A percentile compares a stretch with the other conserved stretches of the same genome.
Evolutionary conservation across 116 monocot genomes (phyloP).

Genomic region (Iris pallida): DNA sequence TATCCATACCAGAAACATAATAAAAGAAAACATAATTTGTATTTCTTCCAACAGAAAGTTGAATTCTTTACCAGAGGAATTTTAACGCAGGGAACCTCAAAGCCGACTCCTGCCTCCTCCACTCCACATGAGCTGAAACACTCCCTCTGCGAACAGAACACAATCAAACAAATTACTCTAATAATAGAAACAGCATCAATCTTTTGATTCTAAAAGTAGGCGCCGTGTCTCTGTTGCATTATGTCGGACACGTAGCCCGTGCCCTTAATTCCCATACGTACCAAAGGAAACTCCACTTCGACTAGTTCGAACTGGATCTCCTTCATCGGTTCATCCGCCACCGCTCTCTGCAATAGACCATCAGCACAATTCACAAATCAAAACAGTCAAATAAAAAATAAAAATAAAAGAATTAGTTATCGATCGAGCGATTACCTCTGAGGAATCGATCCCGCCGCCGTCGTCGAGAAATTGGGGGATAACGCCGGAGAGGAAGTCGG

Average conservation of each 20-base stretch:
- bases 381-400: not conserved
- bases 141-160: conserved; percentile 27
- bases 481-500: conserved; percentile 37
- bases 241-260: not conserved
- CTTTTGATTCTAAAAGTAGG: no score
- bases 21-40: not conserved
- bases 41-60: not conserved
- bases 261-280: conserved; percentile 13
- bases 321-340: conserved; percentile 18
- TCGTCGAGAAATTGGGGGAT: conserved; percentile 24
- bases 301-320: conserved; percentile 51
- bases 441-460: not conserved
- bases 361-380: conserved; percentile 3
- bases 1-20: not conserved
- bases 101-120: conserved; percentile 19
- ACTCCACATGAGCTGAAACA: conserved; percentile 5
- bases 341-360: conserved; percentile 16
- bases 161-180: not conserved
- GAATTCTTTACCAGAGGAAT: conserved; percentile 36
- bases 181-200: not conserved
- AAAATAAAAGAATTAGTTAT: not conserved
- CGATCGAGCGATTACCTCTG: conserved; percentile 14
- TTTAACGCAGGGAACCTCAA: conserved; percentile 29
- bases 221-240: no score
- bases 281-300: conserved; percentile 48